These are phyloP conservation scores for Syzygium jambos DNA, from an alignment of 345 rosid species.

Conservation along the genomic window DNA sequence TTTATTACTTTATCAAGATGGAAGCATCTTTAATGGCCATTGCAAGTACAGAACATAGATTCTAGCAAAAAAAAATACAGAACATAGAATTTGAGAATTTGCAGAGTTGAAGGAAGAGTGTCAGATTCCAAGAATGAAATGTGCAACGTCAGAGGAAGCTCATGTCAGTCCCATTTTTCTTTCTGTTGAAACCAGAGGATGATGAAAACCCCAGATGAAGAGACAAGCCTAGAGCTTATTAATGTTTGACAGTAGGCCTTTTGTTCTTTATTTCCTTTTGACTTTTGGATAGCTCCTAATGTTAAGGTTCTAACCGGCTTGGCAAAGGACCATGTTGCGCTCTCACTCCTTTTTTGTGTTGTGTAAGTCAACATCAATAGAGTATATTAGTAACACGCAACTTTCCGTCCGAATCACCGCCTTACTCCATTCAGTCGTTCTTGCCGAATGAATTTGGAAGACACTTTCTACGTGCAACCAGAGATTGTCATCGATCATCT, in stretches of 20 bases:
- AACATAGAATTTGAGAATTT: neutral
- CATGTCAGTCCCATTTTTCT: neutral
- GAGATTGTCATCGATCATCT: neutral
- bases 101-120: neutral
- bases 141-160: neutral
- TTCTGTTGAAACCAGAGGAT: neutral
- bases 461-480: neutral
- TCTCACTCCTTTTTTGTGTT: neutral
- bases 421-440: neutral
- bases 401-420: neutral
- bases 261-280: neutral
- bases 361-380: neutral
- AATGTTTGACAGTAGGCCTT: neutral
- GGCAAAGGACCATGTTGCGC: neutral
- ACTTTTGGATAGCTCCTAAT: neutral
- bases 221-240: neutral
- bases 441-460: neutral
- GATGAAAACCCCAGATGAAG: neutral
- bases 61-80: too few species aligned
- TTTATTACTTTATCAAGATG: neutral
- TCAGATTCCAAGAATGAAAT: neutral
- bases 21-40: neutral
- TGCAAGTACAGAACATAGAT: neutral
- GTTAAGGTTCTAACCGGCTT: neutral
- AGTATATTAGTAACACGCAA: neutral